A percentile compares a stretch with the other conserved stretches of the same genome.
Conservation (phyloP, 1,284 basidiomycete genomes). For the Phellinidium pouzarii region DNA sequence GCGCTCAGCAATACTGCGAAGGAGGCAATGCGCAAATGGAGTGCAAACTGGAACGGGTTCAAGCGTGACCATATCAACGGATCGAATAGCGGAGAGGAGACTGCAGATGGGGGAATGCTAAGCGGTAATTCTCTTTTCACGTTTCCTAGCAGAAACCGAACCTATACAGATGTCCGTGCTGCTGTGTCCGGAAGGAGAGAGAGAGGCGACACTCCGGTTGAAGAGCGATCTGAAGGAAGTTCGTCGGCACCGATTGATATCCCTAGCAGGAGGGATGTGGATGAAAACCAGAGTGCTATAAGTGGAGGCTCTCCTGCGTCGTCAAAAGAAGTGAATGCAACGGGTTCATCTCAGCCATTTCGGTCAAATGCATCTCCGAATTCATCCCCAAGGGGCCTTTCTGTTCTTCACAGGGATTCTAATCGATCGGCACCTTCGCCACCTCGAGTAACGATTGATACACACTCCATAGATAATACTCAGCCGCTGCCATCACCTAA, state of each 20-base stretch:
- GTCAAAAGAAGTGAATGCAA: background rate
- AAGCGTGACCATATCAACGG: constrained; percentile 40
- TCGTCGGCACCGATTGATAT: constrained; percentile 16
- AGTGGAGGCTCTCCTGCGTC: background rate
- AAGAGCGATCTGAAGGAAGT: constrained; percentile 13
- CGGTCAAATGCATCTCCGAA: constrained; percentile 2
- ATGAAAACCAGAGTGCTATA: constrained; percentile 23
- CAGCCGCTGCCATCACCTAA: background rate
- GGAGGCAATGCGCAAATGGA: constrained; percentile 85
- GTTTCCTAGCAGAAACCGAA: constrained; percentile 41
- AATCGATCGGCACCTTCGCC: constrained; percentile 13
- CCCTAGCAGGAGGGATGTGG: constrained; percentile 13
- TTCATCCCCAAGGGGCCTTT: constrained; percentile 7
- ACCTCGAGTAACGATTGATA: constrained; percentile 14
- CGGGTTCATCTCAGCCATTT: background rate
- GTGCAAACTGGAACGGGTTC: constrained; percentile 66
- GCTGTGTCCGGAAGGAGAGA: constrained; percentile 52
- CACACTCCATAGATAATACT: constrained; percentile 4
- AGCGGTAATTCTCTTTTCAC: constrained; percentile 24
- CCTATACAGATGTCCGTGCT: constrained; percentile 65
- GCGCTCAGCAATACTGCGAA: constrained; percentile 74
- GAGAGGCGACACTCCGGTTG: background rate
- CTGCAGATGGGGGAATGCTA: constrained; percentile 37
- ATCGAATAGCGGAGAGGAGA: constrained; percentile 32
- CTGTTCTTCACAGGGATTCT: constrained; percentile 15